Evolutionary conservation across 129 eudicot genomes (phyloP).

Genomic region (Deinandra increscens): DNA sequence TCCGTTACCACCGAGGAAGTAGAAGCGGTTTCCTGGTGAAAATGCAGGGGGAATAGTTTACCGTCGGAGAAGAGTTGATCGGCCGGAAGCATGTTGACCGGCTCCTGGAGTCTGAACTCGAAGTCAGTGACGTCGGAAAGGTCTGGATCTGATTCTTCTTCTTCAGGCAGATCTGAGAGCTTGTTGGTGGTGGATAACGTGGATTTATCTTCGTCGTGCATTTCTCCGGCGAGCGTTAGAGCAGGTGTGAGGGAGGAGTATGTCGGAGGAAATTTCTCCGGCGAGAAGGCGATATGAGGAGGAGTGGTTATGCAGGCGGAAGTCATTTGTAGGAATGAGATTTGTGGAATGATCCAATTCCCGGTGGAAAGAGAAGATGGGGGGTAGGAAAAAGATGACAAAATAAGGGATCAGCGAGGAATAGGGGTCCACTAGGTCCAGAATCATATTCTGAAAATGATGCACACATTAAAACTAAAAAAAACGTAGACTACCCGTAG

Average conservation of each 20-base stretch:
- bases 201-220: slow-evolving; percentile 11
- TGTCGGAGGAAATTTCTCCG: slow-evolving; percentile 49
- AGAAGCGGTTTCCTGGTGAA: slow-evolving; percentile 27
- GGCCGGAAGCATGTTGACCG: slow-evolving; percentile 69
- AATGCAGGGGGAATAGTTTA: slow-evolving; percentile 57
- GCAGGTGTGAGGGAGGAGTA: slow-evolving; percentile 49
- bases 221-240: slow-evolving; percentile 35
- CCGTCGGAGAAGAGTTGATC: slow-evolving; percentile 84
- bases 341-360: neutral
- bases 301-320: slow-evolving; percentile 66
- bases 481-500: no score
- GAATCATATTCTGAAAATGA: slow-evolving; percentile 17
- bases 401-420: neutral
- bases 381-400: slow-evolving; percentile 21
- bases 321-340: slow-evolving; percentile 37
- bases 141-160: slow-evolving; percentile 45
- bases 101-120: slow-evolving; percentile 74
- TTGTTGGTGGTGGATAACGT: neutral
- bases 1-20: neutral
- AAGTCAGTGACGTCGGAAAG: slow-evolving; percentile 39
- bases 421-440: neutral
- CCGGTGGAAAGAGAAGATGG: slow-evolving; percentile 21
- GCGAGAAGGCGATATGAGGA: slow-evolving; percentile 37
- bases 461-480: no score
- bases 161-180: slow-evolving; percentile 14